A percentile compares a stretch with the other conserved stretches of the same genome.
Evolutionary conservation across 768 basidiomycete species (phyloP).

Genomic region (Russula lepida): DNA sequence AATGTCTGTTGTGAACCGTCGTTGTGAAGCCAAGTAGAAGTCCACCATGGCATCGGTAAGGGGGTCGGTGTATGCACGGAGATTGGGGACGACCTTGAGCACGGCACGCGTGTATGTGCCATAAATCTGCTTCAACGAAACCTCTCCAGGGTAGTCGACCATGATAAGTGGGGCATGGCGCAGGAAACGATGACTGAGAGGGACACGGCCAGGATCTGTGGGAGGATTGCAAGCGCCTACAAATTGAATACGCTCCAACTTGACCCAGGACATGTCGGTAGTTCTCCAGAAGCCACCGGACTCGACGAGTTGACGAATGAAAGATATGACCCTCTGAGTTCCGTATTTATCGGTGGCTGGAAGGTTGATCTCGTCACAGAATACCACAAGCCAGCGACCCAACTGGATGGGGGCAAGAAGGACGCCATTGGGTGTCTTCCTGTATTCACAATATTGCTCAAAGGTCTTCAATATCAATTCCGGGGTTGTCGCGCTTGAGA

Average conservation of each 20-base stretch:
- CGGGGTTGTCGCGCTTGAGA: conserved; percentile 97
- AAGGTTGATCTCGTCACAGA: conserved; percentile 99
- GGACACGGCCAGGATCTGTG: conserved; percentile 98
- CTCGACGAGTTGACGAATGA: conserved; percentile 94
- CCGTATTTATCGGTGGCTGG: conserved; percentile 97
- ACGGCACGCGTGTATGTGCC: conserved; percentile 95
- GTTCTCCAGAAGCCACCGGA: conserved; percentile 91
- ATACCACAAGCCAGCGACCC: conserved; percentile 98
- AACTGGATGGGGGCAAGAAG: conserved; percentile 90
- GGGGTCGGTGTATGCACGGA: conserved; percentile 87
- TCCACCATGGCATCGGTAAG: conserved; percentile 96
- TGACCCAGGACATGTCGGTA: conserved; percentile 94
- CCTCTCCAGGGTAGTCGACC: conserved; percentile 98
- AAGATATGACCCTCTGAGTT: conserved; percentile 96
- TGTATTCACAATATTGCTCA: conserved; percentile 98
- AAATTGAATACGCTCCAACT: conserved; percentile 97
- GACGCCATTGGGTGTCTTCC: conserved; percentile 98
- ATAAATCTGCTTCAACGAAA: conserved; percentile 97
- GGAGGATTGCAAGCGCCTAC: conserved; percentile 99
- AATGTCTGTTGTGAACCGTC: conserved; percentile 89
- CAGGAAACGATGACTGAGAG: conserved; percentile 92
- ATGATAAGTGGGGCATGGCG: conserved; percentile 96
- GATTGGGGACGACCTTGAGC: conserved; percentile 90
- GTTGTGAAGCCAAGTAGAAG: conserved; percentile 91
- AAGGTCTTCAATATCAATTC: conserved; percentile 98